Base-by-base conservation (phyloP, 225 moss, liverwort and hornwort species). In the Antitrichia curtipendula region DNA sequence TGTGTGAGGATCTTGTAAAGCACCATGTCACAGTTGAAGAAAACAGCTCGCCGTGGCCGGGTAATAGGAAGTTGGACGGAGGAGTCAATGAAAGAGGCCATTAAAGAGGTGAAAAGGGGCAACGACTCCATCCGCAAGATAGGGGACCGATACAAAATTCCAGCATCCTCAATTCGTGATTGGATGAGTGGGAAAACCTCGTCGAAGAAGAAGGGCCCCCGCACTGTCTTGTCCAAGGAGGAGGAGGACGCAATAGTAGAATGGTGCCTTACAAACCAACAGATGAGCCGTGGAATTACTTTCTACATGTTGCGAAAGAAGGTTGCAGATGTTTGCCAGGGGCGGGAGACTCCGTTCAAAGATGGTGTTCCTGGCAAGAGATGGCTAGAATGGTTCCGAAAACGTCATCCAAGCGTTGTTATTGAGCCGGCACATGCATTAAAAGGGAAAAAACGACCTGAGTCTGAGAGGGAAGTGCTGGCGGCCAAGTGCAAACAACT, bases 131-230 rank as follows among this genome's bases (percentile, higher is more conserved):
- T 94, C 88, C 91, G 92, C 77, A 94, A 92, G 84, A 90, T 94
- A 58, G 92, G 94, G 73, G 94, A 94, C 60, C 85, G 87, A 24
- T 92, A 91, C 80, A 92, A 89, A 85, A 94, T 94, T 74, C 92
- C 94, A 59, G 92, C 92, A 80, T 92, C 94, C 54, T 94, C 94
- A 83, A 94, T 94, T 84, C 91, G 92, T 59, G 94, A 94, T 90
- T 94, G 94, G 94, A 92, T 94, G 92, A 92, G 92, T 91, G 94
- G 94, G 71, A 94, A 94, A 90, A 94, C 94, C 66, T 94, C 94
- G 81, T 94, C 91, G 45, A 94, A 94, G 91, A 94, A 94, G 73
- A 94, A 92, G 74, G 92, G 92, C 25, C 94, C 92, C 59, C 90
- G 94, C 49, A 94, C 92, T 34, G 92, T 94, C 45, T 89, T 94